Evolutionary conservation across 1,284 basidiomycete genomes (phyloP), one percentile per base, ranked within the genome.

Genomic region (Exobasidium cylindrosporum): DNA sequence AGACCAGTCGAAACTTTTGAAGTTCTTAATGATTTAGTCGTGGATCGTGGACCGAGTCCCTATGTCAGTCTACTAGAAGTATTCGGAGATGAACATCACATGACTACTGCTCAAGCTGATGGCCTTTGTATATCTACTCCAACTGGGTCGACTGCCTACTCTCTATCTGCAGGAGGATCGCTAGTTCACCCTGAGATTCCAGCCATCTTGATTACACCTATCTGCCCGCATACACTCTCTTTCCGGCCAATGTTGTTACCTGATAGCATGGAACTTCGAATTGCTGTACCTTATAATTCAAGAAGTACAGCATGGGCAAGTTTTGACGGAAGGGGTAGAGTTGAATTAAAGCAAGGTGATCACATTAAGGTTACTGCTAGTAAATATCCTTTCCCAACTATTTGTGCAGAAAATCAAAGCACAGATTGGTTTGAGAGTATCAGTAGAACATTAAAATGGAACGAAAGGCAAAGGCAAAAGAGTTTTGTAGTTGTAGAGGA

Each of bases 341-440:
- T 99, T 14, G 96, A 99, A 82, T 67, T 79, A 45, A 68, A 69
- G 46, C 74, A 97, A 86, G 96, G 96, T 50, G 96, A 99, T 79
- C 96, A 98, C 80, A 97, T 99, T 83, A 98, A 96, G 82, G 89
- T 99, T 63, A 95, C 91, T 0, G 96, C 96, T 0, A 97, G 94
- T 3, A 92, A 90, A 77, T 99, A 94, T 81, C 96, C 96, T 3
- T 98, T 98, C 85, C 96, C 96, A 0, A 98, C 96, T 0, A 92
- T 99, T 4, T 97, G 93, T 77, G 92, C 92, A 10, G 92, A 97
- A 77, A 96, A 95, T 69, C 94, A 97, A 80, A 94, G 91, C 5
- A 92, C 89, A 2, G 95, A 98, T 79, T 99, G 96, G 96, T 98
- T 99, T 87, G 88, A 92, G 66, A 87, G 93, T 10, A 98, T 97